These are phyloP conservation scores for Iodosphaeria phyllophila DNA, from an alignment of 2,329 filamentous ascomycete species.

Conservation along the genomic window DNA sequence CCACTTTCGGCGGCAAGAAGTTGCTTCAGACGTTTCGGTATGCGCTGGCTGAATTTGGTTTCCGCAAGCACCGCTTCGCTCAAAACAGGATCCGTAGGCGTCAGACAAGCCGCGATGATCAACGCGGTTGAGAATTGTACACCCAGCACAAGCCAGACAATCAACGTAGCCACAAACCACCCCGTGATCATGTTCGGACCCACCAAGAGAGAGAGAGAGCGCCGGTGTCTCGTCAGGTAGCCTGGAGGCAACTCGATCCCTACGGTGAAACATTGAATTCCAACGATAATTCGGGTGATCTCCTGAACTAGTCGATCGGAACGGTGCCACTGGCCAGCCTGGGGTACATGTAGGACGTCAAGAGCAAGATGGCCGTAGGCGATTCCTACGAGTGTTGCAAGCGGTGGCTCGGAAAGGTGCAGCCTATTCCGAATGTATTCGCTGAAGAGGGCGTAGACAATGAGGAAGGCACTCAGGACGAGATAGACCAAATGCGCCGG, in stretches of 20 bases:
- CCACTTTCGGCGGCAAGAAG: constrained; percentile 46
- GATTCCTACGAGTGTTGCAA: constrained; percentile 1
- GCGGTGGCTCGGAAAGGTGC: constrained; percentile 1
- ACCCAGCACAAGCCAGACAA: too few relatives aligned
- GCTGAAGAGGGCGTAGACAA: constrained; percentile 1
- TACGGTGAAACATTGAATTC: too few relatives aligned
- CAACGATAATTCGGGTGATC: too few relatives aligned
- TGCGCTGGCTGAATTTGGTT: constrained; percentile 41
- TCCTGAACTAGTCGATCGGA: constrained; percentile 1
- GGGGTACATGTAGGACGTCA: constrained; percentile 1
- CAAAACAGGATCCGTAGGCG: constrained; percentile 41
- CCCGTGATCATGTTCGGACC: too few relatives aligned
- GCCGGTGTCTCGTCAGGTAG: too few relatives aligned
- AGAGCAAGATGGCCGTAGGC: constrained; percentile 1
- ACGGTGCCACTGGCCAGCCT: background rate
- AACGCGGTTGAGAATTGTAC: too few relatives aligned
- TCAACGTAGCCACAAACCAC: too few relatives aligned
- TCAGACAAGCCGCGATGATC: constrained; percentile 41
- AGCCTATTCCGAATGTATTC: constrained; percentile 1
- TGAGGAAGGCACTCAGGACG: background rate
- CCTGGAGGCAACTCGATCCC: too few relatives aligned
- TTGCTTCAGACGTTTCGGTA: constrained; percentile 34
- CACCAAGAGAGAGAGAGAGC: too few relatives aligned
- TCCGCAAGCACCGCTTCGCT: constrained; percentile 44
- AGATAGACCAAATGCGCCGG: constrained; percentile 1